These are phyloP conservation scores for Phialemonium atrogriseum DNA, from an alignment of 2,329 filamentous ascomycete species.

Conservation along the genomic window DNA sequence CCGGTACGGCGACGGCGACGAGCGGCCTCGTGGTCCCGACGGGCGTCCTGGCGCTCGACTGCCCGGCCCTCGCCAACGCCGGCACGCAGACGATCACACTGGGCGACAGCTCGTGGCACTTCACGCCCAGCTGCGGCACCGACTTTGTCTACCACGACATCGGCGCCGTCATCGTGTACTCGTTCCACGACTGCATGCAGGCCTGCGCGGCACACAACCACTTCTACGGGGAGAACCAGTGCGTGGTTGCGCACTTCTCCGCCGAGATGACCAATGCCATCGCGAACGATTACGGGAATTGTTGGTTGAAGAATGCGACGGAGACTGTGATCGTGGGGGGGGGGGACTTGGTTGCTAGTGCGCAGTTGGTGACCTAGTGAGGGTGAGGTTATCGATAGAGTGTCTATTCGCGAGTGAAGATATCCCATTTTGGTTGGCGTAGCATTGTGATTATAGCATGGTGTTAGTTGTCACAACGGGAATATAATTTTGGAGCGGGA, in stretches of 20 bases:
- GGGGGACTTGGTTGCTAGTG: too few relatives aligned
- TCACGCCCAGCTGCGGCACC: conserved; percentile 10
- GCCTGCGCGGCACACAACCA: conserved; percentile 12
- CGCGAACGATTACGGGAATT: conserved; percentile 1
- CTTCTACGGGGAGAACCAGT: conserved; percentile 8
- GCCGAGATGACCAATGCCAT: conserved; percentile 5
- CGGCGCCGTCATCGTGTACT: conserved; percentile 11
- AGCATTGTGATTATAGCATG: too few relatives aligned
- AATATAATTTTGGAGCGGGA: too few relatives aligned
- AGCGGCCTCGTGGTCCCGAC: conserved; percentile 9
- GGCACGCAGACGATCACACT: conserved; percentile 7
- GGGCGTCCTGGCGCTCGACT: conserved; percentile 10
- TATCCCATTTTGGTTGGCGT: too few relatives aligned
- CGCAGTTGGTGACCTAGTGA: too few relatives aligned
- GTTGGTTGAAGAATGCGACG: conserved; percentile 7
- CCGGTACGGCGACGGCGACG: neutral
- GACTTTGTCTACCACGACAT: conserved; percentile 7
- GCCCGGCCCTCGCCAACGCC: conserved; percentile 5
- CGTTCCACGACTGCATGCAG: conserved; percentile 12
- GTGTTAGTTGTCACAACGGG: too few relatives aligned
- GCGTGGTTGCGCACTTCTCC: conserved; percentile 8
- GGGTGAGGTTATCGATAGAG: too few relatives aligned
- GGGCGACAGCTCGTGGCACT: conserved; percentile 8
- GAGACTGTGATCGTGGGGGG: too few relatives aligned
- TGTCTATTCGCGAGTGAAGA: too few relatives aligned